These are phyloP conservation scores for Didymella glomerata DNA, from an alignment of 2,329 filamentous ascomycete genomes.

Conservation along the genomic window DNA sequence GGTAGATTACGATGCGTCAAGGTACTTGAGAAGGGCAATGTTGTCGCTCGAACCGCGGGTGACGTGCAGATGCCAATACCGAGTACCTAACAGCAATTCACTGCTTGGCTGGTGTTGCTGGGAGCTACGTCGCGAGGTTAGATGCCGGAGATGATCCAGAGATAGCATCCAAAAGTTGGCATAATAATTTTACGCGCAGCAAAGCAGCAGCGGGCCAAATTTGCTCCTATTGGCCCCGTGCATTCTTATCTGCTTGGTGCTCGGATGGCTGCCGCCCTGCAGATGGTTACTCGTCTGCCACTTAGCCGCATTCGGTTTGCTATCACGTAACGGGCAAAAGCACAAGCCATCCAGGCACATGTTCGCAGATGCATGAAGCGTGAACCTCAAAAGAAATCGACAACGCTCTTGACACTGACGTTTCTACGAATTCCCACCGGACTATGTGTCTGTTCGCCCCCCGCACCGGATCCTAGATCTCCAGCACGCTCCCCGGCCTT, in stretches of 20 bases:
- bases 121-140: conserved; percentile 25
- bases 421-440: conserved; percentile 27
- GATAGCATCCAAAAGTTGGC: conserved; percentile 33
- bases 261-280: conserved; percentile 24
- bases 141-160: conserved; percentile 32
- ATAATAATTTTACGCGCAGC: conserved; percentile 49
- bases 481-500: conserved; percentile 25
- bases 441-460: conserved; percentile 34
- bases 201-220: conserved; percentile 36
- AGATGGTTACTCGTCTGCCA: conserved; percentile 24
- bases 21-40: conserved; percentile 24
- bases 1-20: conserved; percentile 29
- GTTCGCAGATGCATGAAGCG: conserved; percentile 31
- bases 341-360: conserved; percentile 43
- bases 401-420: conserved; percentile 33
- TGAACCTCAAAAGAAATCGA: conserved; percentile 45
- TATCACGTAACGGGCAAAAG: conserved; percentile 40
- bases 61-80: conserved; percentile 40
- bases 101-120: conserved; percentile 39
- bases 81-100: conserved; percentile 51
- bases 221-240: conserved; percentile 35
- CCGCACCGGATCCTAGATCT: conserved; percentile 37
- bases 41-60: conserved; percentile 30
- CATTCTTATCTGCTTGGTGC: conserved; percentile 42
- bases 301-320: conserved; percentile 32